Conservation (phyloP, 208 protist species). For the Leishmania lainsoni region DNA sequence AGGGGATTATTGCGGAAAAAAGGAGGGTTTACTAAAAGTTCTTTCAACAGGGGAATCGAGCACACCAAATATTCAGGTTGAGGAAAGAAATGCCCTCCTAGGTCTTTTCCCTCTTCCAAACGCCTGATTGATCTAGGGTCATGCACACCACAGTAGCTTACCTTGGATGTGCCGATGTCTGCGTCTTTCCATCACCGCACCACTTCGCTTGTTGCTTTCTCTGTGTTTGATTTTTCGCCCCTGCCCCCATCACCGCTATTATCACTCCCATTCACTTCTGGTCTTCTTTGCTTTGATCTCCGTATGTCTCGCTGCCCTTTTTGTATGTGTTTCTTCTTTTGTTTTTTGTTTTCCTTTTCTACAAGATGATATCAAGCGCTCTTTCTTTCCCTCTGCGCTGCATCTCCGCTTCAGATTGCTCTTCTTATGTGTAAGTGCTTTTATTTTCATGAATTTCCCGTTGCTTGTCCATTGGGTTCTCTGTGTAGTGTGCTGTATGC, state of each 20-base stretch:
- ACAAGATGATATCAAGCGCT: background rate
- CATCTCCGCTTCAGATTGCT: slow-evolving; percentile 3
- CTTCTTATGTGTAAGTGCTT: background rate
- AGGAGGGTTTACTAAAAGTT: background rate
- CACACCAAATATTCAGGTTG: background rate
- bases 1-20: background rate
- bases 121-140: background rate
- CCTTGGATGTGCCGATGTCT: background rate
- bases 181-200: background rate
- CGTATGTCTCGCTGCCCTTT: background rate
- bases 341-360: background rate
- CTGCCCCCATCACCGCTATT: background rate
- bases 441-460: background rate
- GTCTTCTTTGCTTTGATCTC: background rate
- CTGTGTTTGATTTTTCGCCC: background rate
- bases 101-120: background rate
- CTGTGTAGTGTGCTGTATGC: background rate
- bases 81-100: background rate
- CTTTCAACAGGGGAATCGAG: background rate
- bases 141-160: background rate
- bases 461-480: background rate
- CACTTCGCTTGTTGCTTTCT: background rate
- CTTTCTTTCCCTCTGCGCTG: background rate
- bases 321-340: background rate
- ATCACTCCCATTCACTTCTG: background rate